Percentiles rank a stretch among this genome's conserved stretches.
These are phyloP conservation scores for Talaromyces rugulosus DNA, from an alignment of 2,329 filamentous ascomycete genomes.

Conservation along the genomic window DNA sequence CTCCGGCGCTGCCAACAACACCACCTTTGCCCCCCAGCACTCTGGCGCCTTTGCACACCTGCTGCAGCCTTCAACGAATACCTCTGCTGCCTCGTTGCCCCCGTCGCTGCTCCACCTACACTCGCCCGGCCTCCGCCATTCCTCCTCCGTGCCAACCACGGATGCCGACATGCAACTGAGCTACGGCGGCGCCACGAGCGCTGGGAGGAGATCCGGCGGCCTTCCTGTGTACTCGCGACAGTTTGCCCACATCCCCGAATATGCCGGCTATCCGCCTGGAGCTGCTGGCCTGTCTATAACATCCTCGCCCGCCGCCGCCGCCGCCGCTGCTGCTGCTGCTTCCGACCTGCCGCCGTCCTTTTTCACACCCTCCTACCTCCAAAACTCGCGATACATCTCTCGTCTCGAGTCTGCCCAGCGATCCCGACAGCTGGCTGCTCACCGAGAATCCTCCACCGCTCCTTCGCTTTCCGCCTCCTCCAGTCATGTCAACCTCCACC, in stretches of 20 bases:
- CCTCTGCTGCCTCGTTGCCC: not conserved
- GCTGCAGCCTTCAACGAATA: constrained; percentile 34
- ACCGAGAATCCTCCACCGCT: constrained; percentile 49
- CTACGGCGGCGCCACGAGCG: constrained; percentile 33
- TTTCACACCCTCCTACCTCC: constrained; percentile 81
- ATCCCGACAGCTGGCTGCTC: constrained; percentile 51
- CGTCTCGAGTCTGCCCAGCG: constrained; percentile 68
- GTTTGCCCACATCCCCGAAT: constrained; percentile 34
- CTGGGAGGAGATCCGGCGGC: constrained; percentile 39
- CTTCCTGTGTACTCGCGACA: constrained; percentile 48
- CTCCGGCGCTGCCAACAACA: constrained; percentile 14
- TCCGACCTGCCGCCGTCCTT: constrained; percentile 42
- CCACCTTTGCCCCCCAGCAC: constrained; percentile 19
- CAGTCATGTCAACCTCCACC: constrained; percentile 55
- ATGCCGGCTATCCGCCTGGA: constrained; percentile 14
- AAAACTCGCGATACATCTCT: constrained; percentile 71
- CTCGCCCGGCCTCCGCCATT: not conserved
- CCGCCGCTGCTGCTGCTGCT: constrained; percentile 25
- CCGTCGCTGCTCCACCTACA: constrained; percentile 19
- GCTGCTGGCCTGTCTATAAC: not conserved
- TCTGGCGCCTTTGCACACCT: constrained; percentile 41
- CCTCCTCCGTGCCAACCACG: constrained; percentile 23
- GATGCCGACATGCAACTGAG: constrained; percentile 49
- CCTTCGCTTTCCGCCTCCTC: constrained; percentile 48
- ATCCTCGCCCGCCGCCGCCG: not conserved